A percentile compares a stretch with the other conserved stretches of the same genome.
Evolutionary conservation across 2,329 filamentous ascomycete species (phyloP).

Genomic region (Exophiala spinifera): DNA sequence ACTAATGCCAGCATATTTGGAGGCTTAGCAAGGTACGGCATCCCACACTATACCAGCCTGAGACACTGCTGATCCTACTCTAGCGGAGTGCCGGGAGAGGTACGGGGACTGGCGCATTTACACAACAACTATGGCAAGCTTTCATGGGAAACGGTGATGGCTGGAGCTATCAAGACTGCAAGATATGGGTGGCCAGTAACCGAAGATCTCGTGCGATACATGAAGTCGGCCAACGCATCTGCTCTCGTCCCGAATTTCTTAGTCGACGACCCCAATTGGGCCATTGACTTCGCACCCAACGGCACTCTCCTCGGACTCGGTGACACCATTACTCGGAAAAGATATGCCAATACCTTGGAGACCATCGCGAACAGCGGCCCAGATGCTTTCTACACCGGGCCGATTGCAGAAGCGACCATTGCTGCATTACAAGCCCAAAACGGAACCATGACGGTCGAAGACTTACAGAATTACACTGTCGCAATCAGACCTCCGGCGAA

Average conservation of each 20-base stretch:
- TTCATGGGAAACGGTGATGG: constrained; percentile 68
- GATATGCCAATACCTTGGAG: constrained; percentile 77
- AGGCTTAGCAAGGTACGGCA: constrained; percentile 62
- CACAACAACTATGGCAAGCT: constrained; percentile 62
- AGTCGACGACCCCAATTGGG: constrained; percentile 72
- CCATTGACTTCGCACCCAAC: constrained; percentile 82
- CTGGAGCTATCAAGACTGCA: constrained; percentile 71
- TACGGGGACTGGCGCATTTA: constrained; percentile 75
- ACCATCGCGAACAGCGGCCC: constrained; percentile 70
- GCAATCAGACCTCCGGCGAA: constrained; percentile 60
- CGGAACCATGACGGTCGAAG: constrained; percentile 81
- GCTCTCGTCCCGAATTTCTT: constrained; percentile 61
- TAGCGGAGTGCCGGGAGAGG: constrained; percentile 56
- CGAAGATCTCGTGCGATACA: constrained; percentile 71
- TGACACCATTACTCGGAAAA: constrained; percentile 73
- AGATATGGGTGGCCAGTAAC: constrained; percentile 70
- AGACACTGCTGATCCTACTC: constrained; percentile 10
- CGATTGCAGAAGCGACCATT: constrained; percentile 72
- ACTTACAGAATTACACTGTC: constrained; percentile 72
- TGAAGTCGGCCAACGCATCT: constrained; percentile 52
- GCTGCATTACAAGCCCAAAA: constrained; percentile 63
- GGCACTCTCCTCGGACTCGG: constrained; percentile 69
- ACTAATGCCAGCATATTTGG: constrained; percentile 64
- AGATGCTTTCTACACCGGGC: constrained; percentile 70
- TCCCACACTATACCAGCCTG: not conserved